A percentile compares a stretch with the other conserved stretches of the same genome.
These are phyloP conservation scores for Hydnum rufescens DNA, from an alignment of 768 basidiomycete genomes.

Conservation along the genomic window DNA sequence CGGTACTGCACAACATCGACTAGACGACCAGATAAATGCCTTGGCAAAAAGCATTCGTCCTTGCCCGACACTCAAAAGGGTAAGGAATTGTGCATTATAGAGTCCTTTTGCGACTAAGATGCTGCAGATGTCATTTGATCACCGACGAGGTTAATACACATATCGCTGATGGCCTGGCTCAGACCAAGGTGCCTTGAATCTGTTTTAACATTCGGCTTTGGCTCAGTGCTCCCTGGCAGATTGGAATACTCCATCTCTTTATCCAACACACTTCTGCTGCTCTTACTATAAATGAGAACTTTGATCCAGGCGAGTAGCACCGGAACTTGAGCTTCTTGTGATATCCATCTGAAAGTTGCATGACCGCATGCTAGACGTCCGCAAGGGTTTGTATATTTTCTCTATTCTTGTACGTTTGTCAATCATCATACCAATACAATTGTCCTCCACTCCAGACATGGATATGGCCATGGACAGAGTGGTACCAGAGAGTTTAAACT, in stretches of 20 bases:
- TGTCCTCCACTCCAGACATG: constrained; percentile 43
- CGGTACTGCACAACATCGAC: no score
- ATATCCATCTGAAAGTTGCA: neutral
- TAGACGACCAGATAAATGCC: no score
- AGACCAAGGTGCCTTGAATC: constrained; percentile 30
- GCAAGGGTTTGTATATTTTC: neutral
- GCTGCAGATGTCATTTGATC: constrained; percentile 48
- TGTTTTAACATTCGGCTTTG: neutral
- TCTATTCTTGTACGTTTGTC: neutral
- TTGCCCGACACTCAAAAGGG: constrained; percentile 35
- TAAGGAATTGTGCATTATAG: constrained; percentile 3
- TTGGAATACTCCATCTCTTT: constrained; percentile 78
- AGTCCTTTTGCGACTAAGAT: neutral
- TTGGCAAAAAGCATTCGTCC: constrained; percentile 73
- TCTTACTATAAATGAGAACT: constrained; percentile 79
- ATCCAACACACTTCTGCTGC: constrained; percentile 71
- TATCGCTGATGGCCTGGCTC: constrained; percentile 47
- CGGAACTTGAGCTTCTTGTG: neutral
- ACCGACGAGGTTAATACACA: constrained; percentile 53
- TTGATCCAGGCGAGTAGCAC: constrained; percentile 38
- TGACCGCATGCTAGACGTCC: neutral
- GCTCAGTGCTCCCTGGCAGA: constrained; percentile 21
- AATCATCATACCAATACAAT: neutral
- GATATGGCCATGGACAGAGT: constrained; percentile 81
- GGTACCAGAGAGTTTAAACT: constrained; percentile 64